Evolutionary conservation across 2,329 filamentous ascomycete genomes (phyloP).

Genomic region (Sphaerulina populicola): DNA sequence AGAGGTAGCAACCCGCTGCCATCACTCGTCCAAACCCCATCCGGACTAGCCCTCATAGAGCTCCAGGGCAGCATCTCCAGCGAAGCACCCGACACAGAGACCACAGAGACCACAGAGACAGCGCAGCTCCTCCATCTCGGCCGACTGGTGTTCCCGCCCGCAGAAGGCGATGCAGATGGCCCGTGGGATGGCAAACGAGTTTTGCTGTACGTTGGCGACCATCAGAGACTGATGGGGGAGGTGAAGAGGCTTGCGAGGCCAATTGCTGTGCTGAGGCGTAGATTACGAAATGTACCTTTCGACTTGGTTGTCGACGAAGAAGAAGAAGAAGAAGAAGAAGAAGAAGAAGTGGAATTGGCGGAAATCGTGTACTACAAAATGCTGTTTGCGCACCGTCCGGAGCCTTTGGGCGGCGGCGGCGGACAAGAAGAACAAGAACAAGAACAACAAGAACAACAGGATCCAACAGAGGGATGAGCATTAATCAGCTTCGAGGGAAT

Average conservation of each 20-base stretch:
- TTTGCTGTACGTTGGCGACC: conserved; percentile 77
- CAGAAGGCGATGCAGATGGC: conserved; percentile 52
- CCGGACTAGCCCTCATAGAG: conserved; percentile 81
- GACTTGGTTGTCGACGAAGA: too few species aligned
- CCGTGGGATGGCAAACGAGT: conserved; percentile 79
- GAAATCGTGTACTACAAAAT: conserved; percentile 84
- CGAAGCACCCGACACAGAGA: too few species aligned
- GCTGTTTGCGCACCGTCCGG: conserved; percentile 72
- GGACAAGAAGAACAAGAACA: too few species aligned
- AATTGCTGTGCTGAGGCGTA: conserved; percentile 65
- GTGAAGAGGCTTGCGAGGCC: conserved; percentile 76
- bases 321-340: too few species aligned
- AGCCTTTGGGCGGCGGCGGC: conserved; percentile 55
- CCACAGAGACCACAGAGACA: too few species aligned
- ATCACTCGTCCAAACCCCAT: conserved; percentile 74
- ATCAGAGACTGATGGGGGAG: conserved; percentile 83
- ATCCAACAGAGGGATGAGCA: background rate
- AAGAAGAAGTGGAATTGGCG: conserved; percentile 73
- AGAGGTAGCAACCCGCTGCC: conserved; percentile 56
- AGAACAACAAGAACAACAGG: too few species aligned
- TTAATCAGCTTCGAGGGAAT: background rate
- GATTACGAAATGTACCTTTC: too few species aligned
- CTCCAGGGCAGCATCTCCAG: conserved; percentile 86
- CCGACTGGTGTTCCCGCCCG: conserved; percentile 63
- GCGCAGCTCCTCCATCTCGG: conserved; percentile 57